Evolutionary conservation across 1,284 basidiomycete genomes (phyloP).

Genomic region (Peniophora sp.): DNA sequence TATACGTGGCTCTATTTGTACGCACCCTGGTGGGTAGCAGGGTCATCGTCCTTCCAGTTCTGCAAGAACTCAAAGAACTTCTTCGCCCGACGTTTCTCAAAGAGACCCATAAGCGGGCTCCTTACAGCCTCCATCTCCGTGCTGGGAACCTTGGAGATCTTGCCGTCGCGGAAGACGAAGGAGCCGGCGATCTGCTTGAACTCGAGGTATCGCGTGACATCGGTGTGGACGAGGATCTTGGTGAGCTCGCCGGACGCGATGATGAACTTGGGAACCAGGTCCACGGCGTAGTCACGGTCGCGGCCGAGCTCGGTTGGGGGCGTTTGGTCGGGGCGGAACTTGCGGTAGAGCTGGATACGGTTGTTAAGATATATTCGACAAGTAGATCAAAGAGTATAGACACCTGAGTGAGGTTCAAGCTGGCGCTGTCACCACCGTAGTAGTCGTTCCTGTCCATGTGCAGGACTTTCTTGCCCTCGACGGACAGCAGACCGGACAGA

Average conservation of each 20-base stretch:
- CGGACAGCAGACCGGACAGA: constrained; percentile 91
- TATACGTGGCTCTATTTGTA: constrained; percentile 3
- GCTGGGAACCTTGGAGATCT: constrained; percentile 96
- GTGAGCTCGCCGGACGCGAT: constrained; percentile 98
- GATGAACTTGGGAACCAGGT: constrained; percentile 96
- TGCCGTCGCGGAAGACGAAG: constrained; percentile 95
- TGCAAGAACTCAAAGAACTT: constrained; percentile 99
- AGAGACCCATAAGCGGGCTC: constrained; percentile 94
- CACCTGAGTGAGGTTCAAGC: constrained; percentile 95
- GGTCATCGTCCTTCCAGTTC: constrained; percentile 91
- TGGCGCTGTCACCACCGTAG: constrained; percentile 97
- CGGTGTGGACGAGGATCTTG: constrained; percentile 97
- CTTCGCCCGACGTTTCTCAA: constrained; percentile 97
- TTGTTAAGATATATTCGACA: constrained; percentile 9
- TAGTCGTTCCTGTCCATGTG: constrained; percentile 99
- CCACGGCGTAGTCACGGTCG: constrained; percentile 93
- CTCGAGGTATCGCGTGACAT: constrained; percentile 98
- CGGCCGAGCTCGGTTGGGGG: constrained; percentile 79
- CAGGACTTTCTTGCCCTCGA: constrained; percentile 99
- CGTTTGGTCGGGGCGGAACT: constrained; percentile 78
- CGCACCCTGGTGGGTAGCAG: constrained; percentile 89
- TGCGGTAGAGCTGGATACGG: constrained; percentile 78
- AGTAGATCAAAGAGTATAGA: constrained; percentile 16
- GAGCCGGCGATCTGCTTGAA: constrained; percentile 99
- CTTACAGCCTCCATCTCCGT: constrained; percentile 97